Percentiles rank a stretch among this genome's conserved stretches.
Conservation (phyloP, 768 basidiomycete species). For the Porphyrellus cyaneotinctus region DNA sequence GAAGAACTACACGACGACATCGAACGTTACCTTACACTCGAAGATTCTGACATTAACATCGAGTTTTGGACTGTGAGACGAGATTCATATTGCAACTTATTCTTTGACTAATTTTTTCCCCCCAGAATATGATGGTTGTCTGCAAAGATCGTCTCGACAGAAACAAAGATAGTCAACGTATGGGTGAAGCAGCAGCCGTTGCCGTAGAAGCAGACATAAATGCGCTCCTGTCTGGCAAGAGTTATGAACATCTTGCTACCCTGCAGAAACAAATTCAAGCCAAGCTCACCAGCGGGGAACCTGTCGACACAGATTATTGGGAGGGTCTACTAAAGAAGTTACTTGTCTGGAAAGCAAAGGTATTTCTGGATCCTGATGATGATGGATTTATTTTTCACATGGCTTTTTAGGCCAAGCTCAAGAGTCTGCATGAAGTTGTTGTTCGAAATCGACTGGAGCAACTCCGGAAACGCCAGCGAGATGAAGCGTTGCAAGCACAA, state of each 20-base stretch:
- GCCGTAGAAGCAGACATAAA: constrained; percentile 85
- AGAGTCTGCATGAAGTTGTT: constrained; percentile 91
- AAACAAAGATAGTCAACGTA: constrained; percentile 56
- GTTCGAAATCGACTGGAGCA: constrained; percentile 95
- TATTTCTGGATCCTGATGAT: constrained; percentile 27
- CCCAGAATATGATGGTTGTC: constrained; percentile 94
- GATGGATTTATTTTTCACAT: constrained; percentile 1
- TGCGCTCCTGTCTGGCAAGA: constrained; percentile 76
- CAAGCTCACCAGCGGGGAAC: constrained; percentile 89
- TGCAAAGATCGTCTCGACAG: constrained; percentile 87
- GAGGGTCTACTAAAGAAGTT: constrained; percentile 87
- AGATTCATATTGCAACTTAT: not conserved
- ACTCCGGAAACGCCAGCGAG: constrained; percentile 90
- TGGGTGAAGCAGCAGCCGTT: constrained; percentile 69
- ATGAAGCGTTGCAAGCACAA: constrained; percentile 92
- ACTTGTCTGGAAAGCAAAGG: constrained; percentile 96
- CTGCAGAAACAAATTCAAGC: constrained; percentile 84
- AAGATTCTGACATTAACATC: constrained; percentile 78
- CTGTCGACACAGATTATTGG: constrained; percentile 98
- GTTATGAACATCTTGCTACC: constrained; percentile 75
- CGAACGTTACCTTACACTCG: constrained; percentile 83
- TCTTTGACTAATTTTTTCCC: constrained; percentile 2
- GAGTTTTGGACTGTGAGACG: constrained; percentile 93
- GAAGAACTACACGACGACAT: constrained; percentile 95
- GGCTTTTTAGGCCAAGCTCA: constrained; percentile 75